phyloP scores from a whole-genome alignment of 2,329 filamentous ascomycete genomes.

The Talaromyces amestolkiae region DNA sequence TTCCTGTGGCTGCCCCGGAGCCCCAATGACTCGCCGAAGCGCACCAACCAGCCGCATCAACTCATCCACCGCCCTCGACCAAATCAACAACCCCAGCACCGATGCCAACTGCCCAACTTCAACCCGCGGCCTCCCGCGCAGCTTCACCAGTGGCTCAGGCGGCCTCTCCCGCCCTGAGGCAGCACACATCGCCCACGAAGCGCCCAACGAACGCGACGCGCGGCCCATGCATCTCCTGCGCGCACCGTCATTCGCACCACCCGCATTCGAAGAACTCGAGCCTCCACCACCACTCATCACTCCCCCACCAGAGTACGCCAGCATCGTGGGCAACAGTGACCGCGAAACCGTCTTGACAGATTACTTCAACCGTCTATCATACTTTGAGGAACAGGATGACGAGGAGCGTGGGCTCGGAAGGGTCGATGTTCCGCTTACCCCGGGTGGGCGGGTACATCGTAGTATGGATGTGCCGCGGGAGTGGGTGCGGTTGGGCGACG shows the following conservation, averaged over 20 bases:
- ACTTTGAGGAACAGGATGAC: conserved; percentile 62
- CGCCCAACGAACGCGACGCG: conserved; percentile 34
- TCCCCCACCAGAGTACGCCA: conserved; percentile 81
- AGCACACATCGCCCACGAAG: conserved; percentile 50
- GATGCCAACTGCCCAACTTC: background rate
- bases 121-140: conserved; percentile 4
- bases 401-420: conserved; percentile 44
- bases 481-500: conserved; percentile 47
- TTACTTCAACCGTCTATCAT: conserved; percentile 77
- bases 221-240: conserved; percentile 83
- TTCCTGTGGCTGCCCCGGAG: conserved; percentile 66
- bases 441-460: conserved; percentile 60
- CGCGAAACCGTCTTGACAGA: conserved; percentile 71
- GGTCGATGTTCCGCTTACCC: conserved; percentile 61
- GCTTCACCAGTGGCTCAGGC: conserved; percentile 21
- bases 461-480: conserved; percentile 63
- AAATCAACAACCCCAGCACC: background rate
- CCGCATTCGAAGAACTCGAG: conserved; percentile 77
- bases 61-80: background rate
- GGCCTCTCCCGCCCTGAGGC: conserved; percentile 38
- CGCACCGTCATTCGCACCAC: conserved; percentile 81
- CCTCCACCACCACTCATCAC: conserved; percentile 70
- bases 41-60: conserved; percentile 25
- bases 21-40: conserved; percentile 46
- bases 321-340: conserved; percentile 67